These are phyloP conservation scores for Biscogniauxia mediterranea DNA, from an alignment of 2,329 filamentous ascomycete genomes.

Conservation along the genomic window DNA sequence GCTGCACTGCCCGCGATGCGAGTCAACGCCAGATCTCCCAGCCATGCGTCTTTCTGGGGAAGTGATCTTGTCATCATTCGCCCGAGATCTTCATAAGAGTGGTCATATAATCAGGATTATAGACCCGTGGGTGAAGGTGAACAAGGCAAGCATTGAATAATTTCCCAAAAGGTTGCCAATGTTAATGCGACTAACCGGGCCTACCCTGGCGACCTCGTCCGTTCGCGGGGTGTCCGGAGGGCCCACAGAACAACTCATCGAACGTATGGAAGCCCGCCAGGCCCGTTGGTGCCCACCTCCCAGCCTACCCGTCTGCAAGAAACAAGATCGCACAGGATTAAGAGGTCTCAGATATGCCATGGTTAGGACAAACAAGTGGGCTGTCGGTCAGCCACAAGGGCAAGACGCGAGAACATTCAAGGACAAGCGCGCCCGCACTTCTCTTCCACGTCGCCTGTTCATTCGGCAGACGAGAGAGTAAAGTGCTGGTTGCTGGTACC, in stretches of 20 bases:
- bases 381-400: neutral
- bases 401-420: neutral
- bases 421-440: neutral
- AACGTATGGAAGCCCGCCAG: constrained; percentile 32
- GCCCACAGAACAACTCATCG: constrained; percentile 44
- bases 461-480: neutral
- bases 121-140: constrained; percentile 35
- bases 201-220: constrained; percentile 24
- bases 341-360: neutral
- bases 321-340: neutral
- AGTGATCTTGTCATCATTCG: constrained; percentile 24
- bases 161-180: constrained; percentile 44
- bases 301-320: neutral
- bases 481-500: neutral
- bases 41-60: constrained; percentile 16
- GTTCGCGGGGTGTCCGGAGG: constrained; percentile 20
- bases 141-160: constrained; percentile 35
- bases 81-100: constrained; percentile 30
- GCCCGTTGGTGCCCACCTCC: neutral
- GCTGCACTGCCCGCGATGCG: neutral
- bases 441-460: neutral
- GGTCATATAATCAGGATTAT: constrained; percentile 33
- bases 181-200: constrained; percentile 42
- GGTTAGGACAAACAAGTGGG: neutral
- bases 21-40: neutral